A percentile compares a stretch with the other conserved stretches of the same genome.
phyloP scores from a whole-genome alignment of 2,329 filamentous ascomycete species.

The Hymenoscyphus fructigenus region DNA sequence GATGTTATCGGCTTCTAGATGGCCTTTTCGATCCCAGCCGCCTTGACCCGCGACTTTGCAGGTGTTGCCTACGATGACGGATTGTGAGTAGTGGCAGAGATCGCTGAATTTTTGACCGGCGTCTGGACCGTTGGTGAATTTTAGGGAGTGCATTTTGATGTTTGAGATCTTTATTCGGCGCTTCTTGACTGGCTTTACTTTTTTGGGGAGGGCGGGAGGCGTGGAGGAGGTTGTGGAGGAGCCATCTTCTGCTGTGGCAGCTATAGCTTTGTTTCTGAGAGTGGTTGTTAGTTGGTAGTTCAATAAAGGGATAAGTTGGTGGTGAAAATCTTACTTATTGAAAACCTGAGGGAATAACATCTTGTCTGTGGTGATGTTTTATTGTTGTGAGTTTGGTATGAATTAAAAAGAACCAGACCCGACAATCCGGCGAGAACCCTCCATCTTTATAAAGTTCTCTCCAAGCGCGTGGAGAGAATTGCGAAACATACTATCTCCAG shows the following conservation, averaged over 20 bases:
- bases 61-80: background rate
- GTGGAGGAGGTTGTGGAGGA: background rate
- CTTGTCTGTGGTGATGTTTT: background rate
- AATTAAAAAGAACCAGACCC: background rate
- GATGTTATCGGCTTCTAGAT: background rate
- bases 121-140: background rate
- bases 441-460: background rate
- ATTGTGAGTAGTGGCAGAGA: background rate
- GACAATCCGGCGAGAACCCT: background rate
- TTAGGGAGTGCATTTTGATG: constrained; percentile 2
- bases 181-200: background rate
- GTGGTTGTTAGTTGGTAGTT: background rate
- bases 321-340: background rate
- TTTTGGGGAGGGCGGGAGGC: background rate
- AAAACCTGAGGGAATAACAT: background rate
- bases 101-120: constrained; percentile 5
- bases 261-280: background rate
- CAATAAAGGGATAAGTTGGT: too few relatives aligned
- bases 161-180: constrained; percentile 1
- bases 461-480: background rate
- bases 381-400: background rate
- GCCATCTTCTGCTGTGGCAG: background rate
- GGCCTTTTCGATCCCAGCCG: background rate
- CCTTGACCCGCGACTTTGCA: background rate
- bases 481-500: background rate